A percentile compares a stretch with the other conserved stretches of the same genome.
Evolutionary conservation across 805 yeast genomes (phyloP).

Genomic region (Zygosaccharomyces pseudorouxii): DNA sequence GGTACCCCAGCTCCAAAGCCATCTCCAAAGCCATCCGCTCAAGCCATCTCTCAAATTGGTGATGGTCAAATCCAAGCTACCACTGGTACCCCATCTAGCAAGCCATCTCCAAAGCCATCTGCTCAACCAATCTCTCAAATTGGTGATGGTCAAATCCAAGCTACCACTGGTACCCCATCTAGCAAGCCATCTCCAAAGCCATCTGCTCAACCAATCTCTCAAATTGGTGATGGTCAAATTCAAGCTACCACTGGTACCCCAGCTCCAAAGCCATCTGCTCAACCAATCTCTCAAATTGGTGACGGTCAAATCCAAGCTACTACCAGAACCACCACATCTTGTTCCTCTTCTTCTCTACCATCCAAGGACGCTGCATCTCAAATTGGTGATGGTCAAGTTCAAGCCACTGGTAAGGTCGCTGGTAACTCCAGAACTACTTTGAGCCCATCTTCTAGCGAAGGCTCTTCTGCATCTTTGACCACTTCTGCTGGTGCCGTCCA

Average conservation of each 20-base stretch:
- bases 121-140: constrained; percentile 37
- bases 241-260: constrained; percentile 37
- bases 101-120: constrained; percentile 34
- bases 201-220: constrained; percentile 26
- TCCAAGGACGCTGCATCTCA: constrained; percentile 38
- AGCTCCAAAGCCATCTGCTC: constrained; percentile 31
- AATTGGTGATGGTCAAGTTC: constrained; percentile 42
- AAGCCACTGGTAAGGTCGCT: constrained; percentile 22
- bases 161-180: constrained; percentile 22
- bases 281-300: constrained; percentile 37
- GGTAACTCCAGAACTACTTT: constrained; percentile 19
- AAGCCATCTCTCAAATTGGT: constrained; percentile 42
- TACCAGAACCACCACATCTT: constrained; percentile 9
- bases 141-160: constrained; percentile 43
- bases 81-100: constrained; percentile 20
- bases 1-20: constrained; percentile 10
- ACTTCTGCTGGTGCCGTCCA: constrained; percentile 21
- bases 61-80: constrained; percentile 40
- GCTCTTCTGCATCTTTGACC: constrained; percentile 34
- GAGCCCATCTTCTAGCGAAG: constrained; percentile 20
- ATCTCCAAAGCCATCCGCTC: constrained; percentile 14
- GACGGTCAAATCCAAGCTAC: constrained; percentile 44
- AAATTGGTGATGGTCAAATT: constrained; percentile 43
- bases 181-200: constrained; percentile 23
- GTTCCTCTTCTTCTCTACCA: constrained; percentile 18